Conservation (phyloP, 2,329 filamentous ascomycete genomes). For the Ophiostoma sp. region DNA sequence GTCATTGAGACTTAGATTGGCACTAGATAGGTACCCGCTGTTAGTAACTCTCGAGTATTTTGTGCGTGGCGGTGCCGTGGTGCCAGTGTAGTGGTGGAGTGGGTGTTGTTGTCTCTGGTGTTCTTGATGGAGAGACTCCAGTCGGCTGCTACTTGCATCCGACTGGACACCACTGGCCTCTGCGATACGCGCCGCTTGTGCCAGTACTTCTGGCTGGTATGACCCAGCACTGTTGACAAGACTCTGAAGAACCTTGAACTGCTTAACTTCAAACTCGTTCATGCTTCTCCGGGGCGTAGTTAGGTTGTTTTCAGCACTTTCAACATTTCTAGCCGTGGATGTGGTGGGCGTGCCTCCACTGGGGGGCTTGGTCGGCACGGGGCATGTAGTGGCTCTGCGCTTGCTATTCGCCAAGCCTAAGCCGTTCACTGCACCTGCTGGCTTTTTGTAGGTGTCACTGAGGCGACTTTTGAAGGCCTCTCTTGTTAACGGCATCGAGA, state of each 20-base stretch:
- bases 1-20: conserved; percentile 45
- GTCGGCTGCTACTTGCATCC: not conserved
- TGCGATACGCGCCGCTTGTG: not conserved
- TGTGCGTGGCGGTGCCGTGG: not conserved
- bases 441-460: not conserved
- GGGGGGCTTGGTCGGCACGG: conserved; percentile 29
- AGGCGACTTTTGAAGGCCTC: not conserved
- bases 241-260: conserved; percentile 26
- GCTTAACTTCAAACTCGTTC: conserved; percentile 28
- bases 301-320: not conserved
- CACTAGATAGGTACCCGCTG: conserved; percentile 40
- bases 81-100: conserved; percentile 13
- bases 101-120: not conserved
- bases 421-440: not conserved
- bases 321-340: not conserved
- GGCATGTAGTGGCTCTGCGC: conserved; percentile 6
- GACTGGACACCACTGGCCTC: not conserved
- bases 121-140: not conserved
- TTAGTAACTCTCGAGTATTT: conserved; percentile 21
- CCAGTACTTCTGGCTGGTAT: not conserved
- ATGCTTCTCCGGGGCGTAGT: conserved; percentile 15
- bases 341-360: conserved; percentile 21
- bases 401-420: not conserved
- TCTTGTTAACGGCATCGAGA: not conserved
- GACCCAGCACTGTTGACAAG: conserved; percentile 18